A percentile compares a stretch with the other conserved stretches of the same genome.
Conservation (phyloP, 2,329 filamentous ascomycete species). For the Fusarium compactum region DNA sequence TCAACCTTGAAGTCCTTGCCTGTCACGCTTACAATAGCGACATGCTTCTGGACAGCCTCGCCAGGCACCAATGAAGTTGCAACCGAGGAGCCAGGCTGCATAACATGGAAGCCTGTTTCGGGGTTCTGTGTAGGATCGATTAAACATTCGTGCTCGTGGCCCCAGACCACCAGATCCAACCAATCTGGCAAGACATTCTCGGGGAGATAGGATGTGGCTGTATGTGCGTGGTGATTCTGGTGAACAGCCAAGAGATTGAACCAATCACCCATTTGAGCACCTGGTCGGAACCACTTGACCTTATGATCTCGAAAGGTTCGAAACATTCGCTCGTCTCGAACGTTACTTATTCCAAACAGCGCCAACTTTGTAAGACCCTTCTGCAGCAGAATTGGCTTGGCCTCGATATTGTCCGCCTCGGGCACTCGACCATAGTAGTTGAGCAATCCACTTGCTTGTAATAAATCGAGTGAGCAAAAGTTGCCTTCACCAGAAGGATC, state of each 20-base stretch:
- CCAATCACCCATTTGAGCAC: slow-evolving; percentile 85
- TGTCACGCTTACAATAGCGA: slow-evolving; percentile 85
- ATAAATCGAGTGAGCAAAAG: slow-evolving; percentile 87
- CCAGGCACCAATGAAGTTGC: slow-evolving; percentile 92
- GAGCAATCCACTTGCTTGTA: slow-evolving; percentile 90
- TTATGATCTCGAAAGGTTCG: slow-evolving; percentile 92
- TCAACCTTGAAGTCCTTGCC: slow-evolving; percentile 85
- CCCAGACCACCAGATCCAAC: slow-evolving; percentile 93
- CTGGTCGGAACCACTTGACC: slow-evolving; percentile 92
- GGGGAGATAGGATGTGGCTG: slow-evolving; percentile 91
- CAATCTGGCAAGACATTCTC: slow-evolving; percentile 94
- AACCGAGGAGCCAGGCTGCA: slow-evolving; percentile 96
- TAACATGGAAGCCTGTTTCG: slow-evolving; percentile 92
- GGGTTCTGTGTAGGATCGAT: slow-evolving; percentile 87
- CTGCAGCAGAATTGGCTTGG: slow-evolving; percentile 92
- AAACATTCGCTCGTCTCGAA: slow-evolving; percentile 93
- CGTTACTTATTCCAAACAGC: slow-evolving; percentile 93
- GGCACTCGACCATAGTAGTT: slow-evolving; percentile 97
- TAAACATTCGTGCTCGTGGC: slow-evolving; percentile 95
- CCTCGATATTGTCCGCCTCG: slow-evolving; percentile 93
- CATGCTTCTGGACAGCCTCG: slow-evolving; percentile 91
- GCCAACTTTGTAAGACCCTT: slow-evolving; percentile 95
- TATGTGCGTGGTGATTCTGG: slow-evolving; percentile 95
- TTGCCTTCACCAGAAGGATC: slow-evolving; percentile 97
- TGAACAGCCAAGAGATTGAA: slow-evolving; percentile 97